Evolutionary conservation across 2,329 filamentous ascomycete genomes (phyloP).

Genomic region (Aaosphaeria arxii): DNA sequence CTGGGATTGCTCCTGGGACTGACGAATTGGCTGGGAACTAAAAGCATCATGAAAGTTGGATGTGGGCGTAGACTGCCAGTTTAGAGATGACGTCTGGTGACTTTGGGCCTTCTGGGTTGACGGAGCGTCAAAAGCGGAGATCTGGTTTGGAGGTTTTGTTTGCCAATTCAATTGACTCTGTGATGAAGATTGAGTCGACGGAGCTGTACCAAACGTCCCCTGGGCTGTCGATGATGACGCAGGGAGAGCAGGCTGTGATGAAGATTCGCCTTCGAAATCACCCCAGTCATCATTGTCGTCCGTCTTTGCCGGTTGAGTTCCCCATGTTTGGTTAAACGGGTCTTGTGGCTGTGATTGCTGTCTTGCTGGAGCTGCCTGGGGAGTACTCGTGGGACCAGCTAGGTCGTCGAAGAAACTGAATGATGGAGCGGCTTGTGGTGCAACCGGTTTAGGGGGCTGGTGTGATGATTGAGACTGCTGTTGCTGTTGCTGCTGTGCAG

Average conservation of each 20-base stretch:
- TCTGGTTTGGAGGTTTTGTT: too few relatives aligned
- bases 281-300: conserved; percentile 40
- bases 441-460: background rate
- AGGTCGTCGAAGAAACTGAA: conserved; percentile 37
- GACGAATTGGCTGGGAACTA: too few relatives aligned
- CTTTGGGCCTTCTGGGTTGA: background rate
- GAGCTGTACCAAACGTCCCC: too few relatives aligned
- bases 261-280: conserved; percentile 36
- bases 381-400: conserved; percentile 7
- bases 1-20: conserved; percentile 1
- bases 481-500: conserved; percentile 12
- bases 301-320: conserved; percentile 1
- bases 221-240: too few relatives aligned
- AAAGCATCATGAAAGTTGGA: conserved; percentile 1
- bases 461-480: conserved; percentile 1
- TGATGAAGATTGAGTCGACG: too few relatives aligned
- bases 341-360: conserved; percentile 5
- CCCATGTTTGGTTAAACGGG: conserved; percentile 5
- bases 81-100: conserved; percentile 7
- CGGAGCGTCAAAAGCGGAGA: too few relatives aligned
- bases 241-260: conserved; percentile 9
- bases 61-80: conserved; percentile 7
- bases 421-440: conserved; percentile 9
- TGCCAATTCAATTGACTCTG: too few relatives aligned
- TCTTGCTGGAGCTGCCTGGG: conserved; percentile 3